Conservation (phyloP, 2,329 filamentous ascomycete genomes). For the Mollisia scopiformis region DNA sequence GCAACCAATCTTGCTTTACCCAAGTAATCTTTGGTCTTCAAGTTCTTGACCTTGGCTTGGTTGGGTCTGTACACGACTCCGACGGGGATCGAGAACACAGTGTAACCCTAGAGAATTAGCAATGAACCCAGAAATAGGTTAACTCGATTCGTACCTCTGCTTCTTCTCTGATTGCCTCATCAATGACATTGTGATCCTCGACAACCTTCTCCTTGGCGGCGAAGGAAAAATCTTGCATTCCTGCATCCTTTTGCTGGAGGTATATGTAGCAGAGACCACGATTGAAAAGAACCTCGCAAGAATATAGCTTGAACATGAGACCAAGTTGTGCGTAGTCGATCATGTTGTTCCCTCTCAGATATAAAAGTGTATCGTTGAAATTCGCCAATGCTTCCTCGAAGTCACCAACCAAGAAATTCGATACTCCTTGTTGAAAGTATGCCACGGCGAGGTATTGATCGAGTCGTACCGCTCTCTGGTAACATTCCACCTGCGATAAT, state of each 20-base stretch:
- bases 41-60: conserved; percentile 95
- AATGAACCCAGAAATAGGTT: no score
- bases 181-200: conserved; percentile 95
- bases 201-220: conserved; percentile 96
- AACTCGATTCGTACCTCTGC: conserved; percentile 79
- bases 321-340: conserved; percentile 98
- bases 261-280: conserved; percentile 97
- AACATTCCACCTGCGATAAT: conserved; percentile 78
- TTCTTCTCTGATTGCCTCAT: conserved; percentile 91
- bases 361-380: conserved; percentile 96
- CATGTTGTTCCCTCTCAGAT: conserved; percentile 92
- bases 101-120: conserved; percentile 73
- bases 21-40: conserved; percentile 97
- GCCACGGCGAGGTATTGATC: conserved; percentile 97
- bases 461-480: conserved; percentile 85
- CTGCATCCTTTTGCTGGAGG: conserved; percentile 85
- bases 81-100: conserved; percentile 96
- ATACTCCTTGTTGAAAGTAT: conserved; percentile 98
- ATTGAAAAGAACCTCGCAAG: conserved; percentile 97
- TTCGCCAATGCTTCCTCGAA: conserved; percentile 97
- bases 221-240: conserved; percentile 87
- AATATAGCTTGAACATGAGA: conserved; percentile 93
- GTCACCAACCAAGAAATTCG: conserved; percentile 94
- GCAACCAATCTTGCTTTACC: conserved; percentile 95
- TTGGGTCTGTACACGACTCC: conserved; percentile 95